These are phyloP conservation scores for Dictyostelium purpureum DNA, from an alignment of 78 protist species.

Conservation along the genomic window DNA sequence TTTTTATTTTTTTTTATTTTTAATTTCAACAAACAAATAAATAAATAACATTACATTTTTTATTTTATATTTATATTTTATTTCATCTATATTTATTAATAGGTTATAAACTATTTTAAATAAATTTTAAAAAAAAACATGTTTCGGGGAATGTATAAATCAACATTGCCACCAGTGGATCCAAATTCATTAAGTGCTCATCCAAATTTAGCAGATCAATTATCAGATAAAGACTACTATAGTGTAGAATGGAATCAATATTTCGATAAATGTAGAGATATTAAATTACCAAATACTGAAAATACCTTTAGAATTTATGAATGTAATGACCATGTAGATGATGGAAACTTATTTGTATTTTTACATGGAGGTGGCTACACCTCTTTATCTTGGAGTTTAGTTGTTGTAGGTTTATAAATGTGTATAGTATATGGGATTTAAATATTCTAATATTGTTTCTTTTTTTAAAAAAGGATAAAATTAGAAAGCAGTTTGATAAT, in stretches of 20 bases:
- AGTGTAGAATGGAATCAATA: slow-evolving; percentile 40
- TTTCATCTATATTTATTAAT: neutral
- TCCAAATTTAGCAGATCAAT: neutral
- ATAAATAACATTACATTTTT: neutral
- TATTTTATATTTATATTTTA: neutral
- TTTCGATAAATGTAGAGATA: slow-evolving; percentile 40
- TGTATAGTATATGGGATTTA: neutral
- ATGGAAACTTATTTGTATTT: slow-evolving; percentile 42
- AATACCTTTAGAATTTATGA: slow-evolving; percentile 62
- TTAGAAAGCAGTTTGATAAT: neutral
- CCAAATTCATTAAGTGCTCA: neutral
- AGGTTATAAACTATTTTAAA: neutral
- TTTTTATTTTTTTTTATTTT: neutral
- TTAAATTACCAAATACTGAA: neutral
- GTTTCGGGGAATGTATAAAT: slow-evolving; percentile 54
- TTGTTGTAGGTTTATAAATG: slow-evolving; percentile 1
- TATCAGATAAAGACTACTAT: slow-evolving; percentile 4
- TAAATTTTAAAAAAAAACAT: neutral
- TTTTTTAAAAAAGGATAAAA: neutral
- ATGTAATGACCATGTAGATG: slow-evolving; percentile 1
- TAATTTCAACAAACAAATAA: too few relatives aligned
- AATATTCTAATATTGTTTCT: neutral
- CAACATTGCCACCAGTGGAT: slow-evolving; percentile 57
- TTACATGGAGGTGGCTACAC: slow-evolving; percentile 81
- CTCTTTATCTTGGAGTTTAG: slow-evolving; percentile 68